Conservation (phyloP, 2,329 filamentous ascomycete genomes). For the Hypoxylon sp. region DNA sequence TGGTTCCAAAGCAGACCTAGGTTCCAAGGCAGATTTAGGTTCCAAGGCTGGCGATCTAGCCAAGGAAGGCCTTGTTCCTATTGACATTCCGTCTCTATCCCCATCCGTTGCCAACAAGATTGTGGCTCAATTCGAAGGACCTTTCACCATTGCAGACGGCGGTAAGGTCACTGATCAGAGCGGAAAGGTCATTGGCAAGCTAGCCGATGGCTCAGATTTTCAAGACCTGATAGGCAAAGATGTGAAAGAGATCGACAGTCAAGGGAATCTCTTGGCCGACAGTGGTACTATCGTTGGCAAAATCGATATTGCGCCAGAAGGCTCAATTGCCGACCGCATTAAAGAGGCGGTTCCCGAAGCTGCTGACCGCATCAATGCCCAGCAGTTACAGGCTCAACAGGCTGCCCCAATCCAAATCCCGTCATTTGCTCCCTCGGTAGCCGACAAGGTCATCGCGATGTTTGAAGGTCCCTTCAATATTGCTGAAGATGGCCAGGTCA, state of each 20-base stretch:
- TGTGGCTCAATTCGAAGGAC: constrained; percentile 62
- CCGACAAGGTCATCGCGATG: constrained; percentile 52
- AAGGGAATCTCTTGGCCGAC: constrained; percentile 74
- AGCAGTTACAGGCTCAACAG: constrained; percentile 49
- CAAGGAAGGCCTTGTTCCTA: constrained; percentile 39
- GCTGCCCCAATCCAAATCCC: constrained; percentile 48
- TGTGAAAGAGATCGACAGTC: constrained; percentile 73
- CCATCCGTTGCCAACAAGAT: constrained; percentile 59
- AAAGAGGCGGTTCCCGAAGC: constrained; percentile 51
- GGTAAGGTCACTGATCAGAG: constrained; percentile 70
- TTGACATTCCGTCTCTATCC: constrained; percentile 60
- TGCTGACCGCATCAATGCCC: constrained; percentile 57
- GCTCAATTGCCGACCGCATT: constrained; percentile 52
- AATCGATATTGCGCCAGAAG: constrained; percentile 65
- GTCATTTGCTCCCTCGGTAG: constrained; percentile 51
- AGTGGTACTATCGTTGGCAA: constrained; percentile 73
- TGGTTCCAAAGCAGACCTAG: constrained; percentile 39
- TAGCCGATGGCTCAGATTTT: constrained; percentile 47
- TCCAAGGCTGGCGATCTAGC: constrained; percentile 40
- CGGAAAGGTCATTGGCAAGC: constrained; percentile 67
- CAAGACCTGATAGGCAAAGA: constrained; percentile 68
- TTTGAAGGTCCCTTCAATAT: constrained; percentile 57
- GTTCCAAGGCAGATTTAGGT: constrained; percentile 29
- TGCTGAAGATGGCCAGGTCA: constrained; percentile 60
- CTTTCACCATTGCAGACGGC: constrained; percentile 61